Percentiles rank a stretch among this genome's conserved stretches.
phyloP scores from a whole-genome alignment of 2,329 filamentous ascomycete genomes.

The Cladosporium phlei region DNA sequence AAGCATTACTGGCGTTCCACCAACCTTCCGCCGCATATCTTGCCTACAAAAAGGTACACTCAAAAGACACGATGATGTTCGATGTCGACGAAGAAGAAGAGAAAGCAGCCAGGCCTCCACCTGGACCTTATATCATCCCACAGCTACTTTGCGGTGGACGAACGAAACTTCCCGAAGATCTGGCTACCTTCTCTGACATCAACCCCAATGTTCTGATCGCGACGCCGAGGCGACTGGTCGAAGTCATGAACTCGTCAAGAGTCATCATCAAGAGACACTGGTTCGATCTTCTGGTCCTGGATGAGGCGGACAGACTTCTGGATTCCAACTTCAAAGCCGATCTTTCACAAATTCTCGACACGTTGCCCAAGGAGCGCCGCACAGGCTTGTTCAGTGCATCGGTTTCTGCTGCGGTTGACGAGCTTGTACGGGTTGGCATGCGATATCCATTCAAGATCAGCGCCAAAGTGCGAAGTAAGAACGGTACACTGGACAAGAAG shows the following conservation, averaged over 20 bases:
- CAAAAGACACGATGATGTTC: conserved; percentile 29
- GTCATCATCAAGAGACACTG: conserved; percentile 30
- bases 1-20: conserved; percentile 77
- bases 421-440: conserved; percentile 86
- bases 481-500: conserved; percentile 72
- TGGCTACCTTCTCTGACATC: conserved; percentile 75
- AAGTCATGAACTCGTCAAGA: conserved; percentile 72
- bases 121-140: conserved; percentile 59
- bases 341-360: conserved; percentile 74
- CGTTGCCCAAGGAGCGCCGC: conserved; percentile 84
- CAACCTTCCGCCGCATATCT: conserved; percentile 66
- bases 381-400: conserved; percentile 94
- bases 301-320: conserved; percentile 88
- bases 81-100: conserved; percentile 39
- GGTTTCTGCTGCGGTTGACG: conserved; percentile 89
- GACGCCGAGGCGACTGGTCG: conserved; percentile 83
- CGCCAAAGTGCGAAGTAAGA: conserved; percentile 79
- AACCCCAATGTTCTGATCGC: conserved; percentile 86
- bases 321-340: conserved; percentile 94
- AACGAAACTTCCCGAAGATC: conserved; percentile 76
- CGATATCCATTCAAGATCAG: conserved; percentile 92
- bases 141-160: conserved; percentile 84
- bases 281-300: conserved; percentile 87
- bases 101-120: conserved; percentile 28
- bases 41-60: conserved; percentile 41